phyloP scores from a whole-genome alignment of 2,329 filamentous ascomycete species.

The Hirsutella rhossiliensis region DNA sequence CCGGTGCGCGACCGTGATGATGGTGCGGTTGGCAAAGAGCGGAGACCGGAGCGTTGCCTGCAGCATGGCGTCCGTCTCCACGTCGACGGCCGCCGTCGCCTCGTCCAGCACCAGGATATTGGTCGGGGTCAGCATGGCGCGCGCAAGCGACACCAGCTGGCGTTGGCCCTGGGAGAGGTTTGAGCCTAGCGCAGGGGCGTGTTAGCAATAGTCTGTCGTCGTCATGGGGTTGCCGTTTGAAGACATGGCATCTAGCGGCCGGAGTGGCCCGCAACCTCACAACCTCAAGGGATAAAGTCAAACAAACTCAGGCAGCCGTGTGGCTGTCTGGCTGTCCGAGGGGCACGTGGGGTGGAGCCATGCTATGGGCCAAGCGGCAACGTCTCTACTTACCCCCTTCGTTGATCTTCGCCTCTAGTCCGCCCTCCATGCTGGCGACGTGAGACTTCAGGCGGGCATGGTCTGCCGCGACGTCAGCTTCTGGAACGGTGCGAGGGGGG shows the following conservation, averaged over 20 bases:
- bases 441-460: constrained; percentile 91
- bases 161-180: constrained; percentile 93
- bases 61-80: constrained; percentile 56
- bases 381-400: constrained; percentile 67
- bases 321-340: not conserved
- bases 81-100: constrained; percentile 69
- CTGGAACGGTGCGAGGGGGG: not conserved
- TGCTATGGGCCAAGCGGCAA: not conserved
- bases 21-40: constrained; percentile 79
- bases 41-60: constrained; percentile 51
- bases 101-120: constrained; percentile 97
- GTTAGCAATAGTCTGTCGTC: not conserved
- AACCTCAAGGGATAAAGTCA: no score
- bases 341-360: not conserved
- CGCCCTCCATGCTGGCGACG: constrained; percentile 73
- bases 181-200: constrained; percentile 47
- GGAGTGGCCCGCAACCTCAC: no score
- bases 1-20: constrained; percentile 95
- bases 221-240: no score
- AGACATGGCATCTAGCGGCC: no score
- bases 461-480: constrained; percentile 36
- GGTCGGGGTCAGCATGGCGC: constrained; percentile 85
- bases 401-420: constrained; percentile 78
- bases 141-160: constrained; percentile 85
- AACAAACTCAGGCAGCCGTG: not conserved